Evolutionary conservation across 768 basidiomycete genomes (phyloP).

Genomic region (Rhizopogon roseolus): DNA sequence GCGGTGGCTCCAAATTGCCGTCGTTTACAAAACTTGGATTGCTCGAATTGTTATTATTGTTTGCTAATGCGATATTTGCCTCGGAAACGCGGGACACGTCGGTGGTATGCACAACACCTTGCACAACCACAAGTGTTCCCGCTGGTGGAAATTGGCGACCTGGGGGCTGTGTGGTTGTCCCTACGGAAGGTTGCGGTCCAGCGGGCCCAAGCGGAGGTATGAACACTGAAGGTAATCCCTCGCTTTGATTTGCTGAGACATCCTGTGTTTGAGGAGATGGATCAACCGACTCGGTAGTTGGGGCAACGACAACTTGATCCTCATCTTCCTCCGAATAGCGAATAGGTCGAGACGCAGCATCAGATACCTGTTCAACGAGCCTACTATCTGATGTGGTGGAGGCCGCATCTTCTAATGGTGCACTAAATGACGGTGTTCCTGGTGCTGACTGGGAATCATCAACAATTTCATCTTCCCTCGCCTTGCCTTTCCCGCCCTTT

Average conservation of each 20-base stretch:
- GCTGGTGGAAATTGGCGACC: constrained; percentile 62
- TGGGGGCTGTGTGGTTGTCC: constrained; percentile 14
- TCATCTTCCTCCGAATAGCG: constrained; percentile 5
- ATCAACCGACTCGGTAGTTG: constrained; percentile 6
- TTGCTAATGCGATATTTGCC: constrained; percentile 10
- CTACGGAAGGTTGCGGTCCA: constrained; percentile 12
- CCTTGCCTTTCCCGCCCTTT: constrained; percentile 29
- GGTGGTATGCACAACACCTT: constrained; percentile 78
- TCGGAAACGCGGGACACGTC: constrained; percentile 45
- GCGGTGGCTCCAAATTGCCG: constrained; percentile 2
- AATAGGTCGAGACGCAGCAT: neutral
- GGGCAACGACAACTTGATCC: constrained; percentile 19
- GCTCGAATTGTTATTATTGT: constrained; percentile 9
- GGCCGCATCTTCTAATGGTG: neutral
- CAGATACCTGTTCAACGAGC: constrained; percentile 11
- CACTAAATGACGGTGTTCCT: neutral
- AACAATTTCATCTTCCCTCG: constrained; percentile 11
- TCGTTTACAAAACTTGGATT: constrained; percentile 2
- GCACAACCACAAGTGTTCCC: constrained; percentile 77
- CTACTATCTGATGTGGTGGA: constrained; percentile 2
- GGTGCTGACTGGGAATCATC: neutral
- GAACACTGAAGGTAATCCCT: constrained; percentile 9
- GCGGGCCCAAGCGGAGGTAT: constrained; percentile 5
- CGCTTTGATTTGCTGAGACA: constrained; percentile 7
- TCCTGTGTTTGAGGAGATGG: constrained; percentile 3